These are phyloP conservation scores for Volvox africanus DNA, from an alignment of 139 green algal species.

Conservation along the genomic window DNA sequence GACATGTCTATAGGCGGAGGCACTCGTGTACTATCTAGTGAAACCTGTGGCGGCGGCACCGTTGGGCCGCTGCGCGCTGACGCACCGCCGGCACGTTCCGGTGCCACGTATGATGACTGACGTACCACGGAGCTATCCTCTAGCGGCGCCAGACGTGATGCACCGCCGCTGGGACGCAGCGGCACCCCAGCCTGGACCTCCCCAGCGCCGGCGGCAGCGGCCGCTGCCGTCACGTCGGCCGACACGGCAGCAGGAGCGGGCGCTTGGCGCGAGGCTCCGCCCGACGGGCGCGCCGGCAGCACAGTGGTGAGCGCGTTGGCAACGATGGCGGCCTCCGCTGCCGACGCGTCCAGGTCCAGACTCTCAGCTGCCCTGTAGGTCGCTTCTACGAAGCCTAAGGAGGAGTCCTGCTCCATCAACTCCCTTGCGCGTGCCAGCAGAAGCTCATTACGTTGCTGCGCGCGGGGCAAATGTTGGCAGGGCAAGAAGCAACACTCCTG, in stretches of 20 bases:
- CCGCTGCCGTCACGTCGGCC: neutral
- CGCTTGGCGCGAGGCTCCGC: neutral
- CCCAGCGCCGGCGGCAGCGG: neutral
- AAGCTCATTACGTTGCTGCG: too few species aligned
- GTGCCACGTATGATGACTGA: neutral
- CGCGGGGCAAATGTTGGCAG: too few species aligned
- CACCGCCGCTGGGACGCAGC: conserved; percentile 15
- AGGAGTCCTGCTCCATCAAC: too few species aligned
- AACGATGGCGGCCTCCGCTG: neutral
- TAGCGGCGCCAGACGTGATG: neutral
- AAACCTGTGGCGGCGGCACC: neutral
- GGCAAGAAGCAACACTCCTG: too few species aligned
- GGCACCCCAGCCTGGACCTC: neutral
- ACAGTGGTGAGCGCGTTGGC: neutral
- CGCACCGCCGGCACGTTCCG: neutral
- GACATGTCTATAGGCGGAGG: neutral
- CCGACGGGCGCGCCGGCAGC: neutral
- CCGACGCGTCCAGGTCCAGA: conserved; percentile 25
- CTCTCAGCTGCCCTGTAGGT: neutral
- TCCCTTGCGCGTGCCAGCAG: too few species aligned
- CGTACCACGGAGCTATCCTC: neutral
- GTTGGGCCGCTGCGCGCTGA: neutral
- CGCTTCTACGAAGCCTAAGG: too few species aligned
- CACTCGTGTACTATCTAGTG: neutral
- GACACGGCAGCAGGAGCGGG: neutral